These are phyloP conservation scores for Xerocomus cyaneibrunnescens DNA, from an alignment of 1,284 basidiomycete genomes.

Conservation along the genomic window DNA sequence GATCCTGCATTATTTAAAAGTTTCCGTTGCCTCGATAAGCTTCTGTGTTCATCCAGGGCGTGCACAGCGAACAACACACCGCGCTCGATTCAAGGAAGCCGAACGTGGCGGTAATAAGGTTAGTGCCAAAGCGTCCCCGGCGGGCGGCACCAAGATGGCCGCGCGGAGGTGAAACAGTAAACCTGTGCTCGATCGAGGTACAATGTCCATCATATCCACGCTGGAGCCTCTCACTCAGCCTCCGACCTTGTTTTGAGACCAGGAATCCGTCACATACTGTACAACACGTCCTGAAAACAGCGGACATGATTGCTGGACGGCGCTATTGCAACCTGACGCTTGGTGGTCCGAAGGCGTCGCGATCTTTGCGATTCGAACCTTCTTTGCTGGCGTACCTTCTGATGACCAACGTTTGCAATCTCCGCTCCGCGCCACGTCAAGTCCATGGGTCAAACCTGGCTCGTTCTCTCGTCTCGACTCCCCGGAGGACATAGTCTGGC, in stretches of 20 bases:
- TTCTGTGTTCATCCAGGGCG: constrained; percentile 18
- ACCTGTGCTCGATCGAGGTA: constrained; percentile 6
- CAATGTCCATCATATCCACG: background rate
- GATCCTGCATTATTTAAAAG: constrained; percentile 17
- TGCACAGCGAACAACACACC: background rate
- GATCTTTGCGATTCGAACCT: constrained; percentile 13
- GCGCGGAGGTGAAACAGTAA: constrained; percentile 9
- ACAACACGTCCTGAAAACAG: constrained; percentile 2
- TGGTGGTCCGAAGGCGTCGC: constrained; percentile 23
- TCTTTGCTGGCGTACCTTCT: constrained; percentile 21
- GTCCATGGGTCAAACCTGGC: constrained; percentile 3
- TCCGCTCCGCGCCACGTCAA: constrained; percentile 13
- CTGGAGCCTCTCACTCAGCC: constrained; percentile 6
- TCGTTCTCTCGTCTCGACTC: background rate
- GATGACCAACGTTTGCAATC: constrained; percentile 13
- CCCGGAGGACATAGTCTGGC: background rate
- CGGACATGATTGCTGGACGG: background rate
- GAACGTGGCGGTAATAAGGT: constrained; percentile 20
- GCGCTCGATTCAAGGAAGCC: constrained; percentile 18
- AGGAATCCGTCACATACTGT: too few relatives aligned
- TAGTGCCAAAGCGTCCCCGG: constrained; percentile 2
- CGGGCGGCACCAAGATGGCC: constrained; percentile 20
- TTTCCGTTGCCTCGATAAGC: constrained; percentile 2
- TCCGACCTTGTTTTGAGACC: constrained; percentile 1
- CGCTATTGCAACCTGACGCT: constrained; percentile 1